Conservation (phyloP, 352 stramenopile species). For the Phytophthora palmivora region DNA sequence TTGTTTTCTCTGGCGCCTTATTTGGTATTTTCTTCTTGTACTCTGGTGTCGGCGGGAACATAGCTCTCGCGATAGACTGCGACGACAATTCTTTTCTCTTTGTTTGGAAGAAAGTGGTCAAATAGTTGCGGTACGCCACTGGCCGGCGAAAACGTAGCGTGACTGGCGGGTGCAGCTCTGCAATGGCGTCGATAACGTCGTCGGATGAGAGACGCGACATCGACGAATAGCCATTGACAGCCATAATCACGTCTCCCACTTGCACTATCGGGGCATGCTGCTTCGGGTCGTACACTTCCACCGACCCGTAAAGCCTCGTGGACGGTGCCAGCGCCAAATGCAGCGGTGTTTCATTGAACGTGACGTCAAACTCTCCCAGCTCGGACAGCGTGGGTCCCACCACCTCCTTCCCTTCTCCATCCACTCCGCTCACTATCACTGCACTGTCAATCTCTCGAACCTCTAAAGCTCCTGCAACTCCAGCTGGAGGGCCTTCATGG, state of each 20-base stretch:
- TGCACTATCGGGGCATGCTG: constrained; percentile 46
- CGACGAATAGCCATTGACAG: constrained; percentile 61
- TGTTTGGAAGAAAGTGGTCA: constrained; percentile 49
- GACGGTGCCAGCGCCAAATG: constrained; percentile 63
- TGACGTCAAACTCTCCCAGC: constrained; percentile 68
- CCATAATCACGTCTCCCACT: constrained; percentile 74
- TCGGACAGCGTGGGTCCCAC: constrained; percentile 33
- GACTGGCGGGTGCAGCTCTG: constrained; percentile 49
- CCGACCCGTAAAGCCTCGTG: constrained; percentile 75
- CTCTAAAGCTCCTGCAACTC: constrained; percentile 25
- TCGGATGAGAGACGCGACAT: constrained; percentile 56
- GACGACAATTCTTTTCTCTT: constrained; percentile 49
- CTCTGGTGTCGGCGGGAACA: constrained; percentile 73
- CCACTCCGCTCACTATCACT: constrained; percentile 22
- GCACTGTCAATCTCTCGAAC: constrained; percentile 27
- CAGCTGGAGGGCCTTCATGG: constrained; percentile 19
- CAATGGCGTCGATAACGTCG: constrained; percentile 68
- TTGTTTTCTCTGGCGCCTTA: constrained; percentile 20
- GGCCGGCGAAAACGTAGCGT: constrained; percentile 63
- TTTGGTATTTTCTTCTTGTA: constrained; percentile 53
- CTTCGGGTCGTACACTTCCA: constrained; percentile 79
- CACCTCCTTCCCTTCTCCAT: constrained; percentile 20
- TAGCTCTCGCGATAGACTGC: constrained; percentile 57
- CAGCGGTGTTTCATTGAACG: constrained; percentile 60
- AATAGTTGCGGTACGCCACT: constrained; percentile 61